Base-by-base conservation (phyloP, 2,329 filamentous ascomycete genomes). In the Myrmaecium sp. region DNA sequence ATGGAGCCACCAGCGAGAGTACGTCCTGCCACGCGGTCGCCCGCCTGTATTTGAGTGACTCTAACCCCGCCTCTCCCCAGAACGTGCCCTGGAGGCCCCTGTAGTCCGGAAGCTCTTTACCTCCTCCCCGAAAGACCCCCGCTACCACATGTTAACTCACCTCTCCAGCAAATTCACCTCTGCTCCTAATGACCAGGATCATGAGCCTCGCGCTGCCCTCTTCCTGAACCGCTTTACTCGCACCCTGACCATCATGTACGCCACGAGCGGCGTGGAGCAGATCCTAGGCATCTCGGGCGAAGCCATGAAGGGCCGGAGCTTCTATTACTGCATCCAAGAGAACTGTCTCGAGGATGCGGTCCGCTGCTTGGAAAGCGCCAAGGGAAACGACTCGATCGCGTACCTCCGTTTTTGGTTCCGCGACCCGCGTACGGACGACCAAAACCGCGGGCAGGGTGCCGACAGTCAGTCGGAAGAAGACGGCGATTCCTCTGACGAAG, bases 121-220 rank as follows among this genome's bases (percentile, higher is more conserved):
- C 3, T 81, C 75, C 14, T 86, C 80, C 5, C 77, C 79, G 9
- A 64, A 72, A 41, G 82, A 92, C 43, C 80, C 81, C 11, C 72
- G 81, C 35, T 91, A 91, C 49, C 79, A 89, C 52, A 91, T 91
- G 81, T 57, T 91, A 44, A 77, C 81, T 30, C 78, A 84, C 36
- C 59, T 91, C 10, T 91, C 82, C 7, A 66, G 73, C 43, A 89
- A 86, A 47, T 91, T 91, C 55, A 55, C 41, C 35, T 56, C 44
- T 61, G 61, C 69, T 1, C 58, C 67, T 10, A 47, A 59, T 24
- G 41, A 51, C 4, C 64, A 64, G 35, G 66, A 69, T 29, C 75
- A 81, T 36, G 82, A 91, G 47, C 80, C 81, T 6, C 67, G 82
- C 21, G 82, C 81, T 3, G 81, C 82, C 11, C 59, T 92, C 4